Conservation (phyloP, 1,284 basidiomycete species). For the Sporisorium sorghi region DNA sequence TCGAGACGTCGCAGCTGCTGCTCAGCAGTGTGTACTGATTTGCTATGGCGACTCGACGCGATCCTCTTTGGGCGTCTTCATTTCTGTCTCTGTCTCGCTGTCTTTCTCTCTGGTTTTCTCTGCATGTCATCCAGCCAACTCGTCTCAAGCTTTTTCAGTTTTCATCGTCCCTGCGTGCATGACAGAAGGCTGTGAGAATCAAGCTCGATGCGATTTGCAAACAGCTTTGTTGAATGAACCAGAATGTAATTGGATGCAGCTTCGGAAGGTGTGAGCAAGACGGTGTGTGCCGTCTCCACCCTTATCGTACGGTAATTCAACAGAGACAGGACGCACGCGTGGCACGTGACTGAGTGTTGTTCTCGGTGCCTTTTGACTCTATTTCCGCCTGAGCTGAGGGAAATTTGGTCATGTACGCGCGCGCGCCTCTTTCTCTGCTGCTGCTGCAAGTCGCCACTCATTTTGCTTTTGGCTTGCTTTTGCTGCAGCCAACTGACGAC, state of each 20-base stretch:
- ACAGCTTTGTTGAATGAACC: no score
- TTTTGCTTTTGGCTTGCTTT: not conserved
- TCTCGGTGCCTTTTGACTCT: conserved; percentile 3
- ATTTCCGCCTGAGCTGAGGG: no score
- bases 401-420: conserved; percentile 17
- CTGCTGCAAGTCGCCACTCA: not conserved
- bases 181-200: no score
- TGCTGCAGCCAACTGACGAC: not conserved
- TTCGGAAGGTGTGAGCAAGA: not conserved
- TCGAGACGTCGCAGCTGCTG: conserved; percentile 58
- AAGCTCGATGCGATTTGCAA: no score
- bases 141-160: not conserved
- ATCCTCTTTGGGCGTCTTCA: not conserved
- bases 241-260: not conserved
- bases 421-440: not conserved
- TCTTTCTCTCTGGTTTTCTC: conserved; percentile 2
- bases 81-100: not conserved
- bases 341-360: conserved; percentile 46
- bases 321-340: conserved; percentile 4
- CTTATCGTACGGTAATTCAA: not conserved
- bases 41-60: not conserved
- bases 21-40: conserved; percentile 40
- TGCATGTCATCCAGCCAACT: not conserved
- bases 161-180: no score
- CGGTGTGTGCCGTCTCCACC: not conserved